Evolutionary conservation across 768 basidiomycete species (phyloP).

Genomic region (Russula olivacea): DNA sequence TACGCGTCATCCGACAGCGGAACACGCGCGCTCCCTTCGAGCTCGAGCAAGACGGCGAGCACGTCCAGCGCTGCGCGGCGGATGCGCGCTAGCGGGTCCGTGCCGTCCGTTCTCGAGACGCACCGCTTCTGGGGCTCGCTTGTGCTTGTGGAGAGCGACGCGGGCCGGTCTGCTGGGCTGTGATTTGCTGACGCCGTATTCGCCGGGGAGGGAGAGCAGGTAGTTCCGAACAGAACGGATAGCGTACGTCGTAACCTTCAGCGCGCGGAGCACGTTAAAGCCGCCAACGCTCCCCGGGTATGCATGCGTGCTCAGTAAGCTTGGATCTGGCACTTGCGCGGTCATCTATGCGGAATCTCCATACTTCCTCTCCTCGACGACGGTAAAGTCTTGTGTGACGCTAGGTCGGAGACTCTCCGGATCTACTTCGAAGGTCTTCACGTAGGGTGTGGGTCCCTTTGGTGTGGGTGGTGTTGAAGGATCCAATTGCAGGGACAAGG

Average conservation of each 20-base stretch:
- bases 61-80: conserved; percentile 80
- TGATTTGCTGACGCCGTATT: conserved; percentile 32
- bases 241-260: conserved; percentile 74
- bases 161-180: conserved; percentile 39
- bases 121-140: conserved; percentile 35
- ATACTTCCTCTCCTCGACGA: conserved; percentile 51
- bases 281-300: conserved; percentile 1
- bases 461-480: no score
- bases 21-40: conserved; percentile 74
- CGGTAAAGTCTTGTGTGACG: no score
- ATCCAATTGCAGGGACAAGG: no score
- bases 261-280: conserved; percentile 62
- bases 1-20: conserved; percentile 76
- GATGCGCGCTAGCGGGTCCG: conserved; percentile 58
- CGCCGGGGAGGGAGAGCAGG: conserved; percentile 73
- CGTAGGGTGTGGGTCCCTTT: no score
- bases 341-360: conserved; percentile 42
- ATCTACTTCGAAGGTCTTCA: no score
- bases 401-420: no score
- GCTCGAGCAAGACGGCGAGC: conserved; percentile 64
- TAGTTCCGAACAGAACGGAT: conserved; percentile 83
- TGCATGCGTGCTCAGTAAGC: conserved; percentile 16
- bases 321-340: conserved; percentile 1
- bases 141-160: conserved; percentile 33
- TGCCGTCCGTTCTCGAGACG: conserved; percentile 31